Conservation (phyloP, 805 yeast genomes). For the Yarrowia yakushimensis region DNA sequence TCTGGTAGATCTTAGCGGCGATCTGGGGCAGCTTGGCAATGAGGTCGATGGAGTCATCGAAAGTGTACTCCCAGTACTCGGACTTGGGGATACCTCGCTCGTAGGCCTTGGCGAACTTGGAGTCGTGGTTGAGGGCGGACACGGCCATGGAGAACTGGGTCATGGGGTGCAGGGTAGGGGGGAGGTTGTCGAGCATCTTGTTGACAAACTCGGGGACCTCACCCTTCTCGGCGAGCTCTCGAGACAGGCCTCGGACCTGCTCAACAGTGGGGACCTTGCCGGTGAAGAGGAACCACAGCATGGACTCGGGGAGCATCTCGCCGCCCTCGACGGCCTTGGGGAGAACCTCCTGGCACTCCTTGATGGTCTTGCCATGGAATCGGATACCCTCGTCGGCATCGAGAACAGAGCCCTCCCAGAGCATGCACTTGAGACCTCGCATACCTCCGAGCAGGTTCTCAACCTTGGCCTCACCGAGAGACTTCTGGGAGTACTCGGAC, state of each 20-base stretch:
- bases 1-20: conserved; percentile 80
- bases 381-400: conserved; percentile 75
- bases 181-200: conserved; percentile 68
- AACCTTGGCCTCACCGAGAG: conserved; percentile 47
- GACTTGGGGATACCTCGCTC: conserved; percentile 78
- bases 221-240: conserved; percentile 75
- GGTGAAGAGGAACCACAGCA: conserved; percentile 77
- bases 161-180: conserved; percentile 80
- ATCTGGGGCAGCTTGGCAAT: conserved; percentile 78
- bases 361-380: conserved; percentile 73
- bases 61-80: conserved; percentile 79
- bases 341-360: conserved; percentile 62
- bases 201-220: conserved; percentile 74
- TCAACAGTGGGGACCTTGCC: conserved; percentile 76
- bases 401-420: conserved; percentile 77
- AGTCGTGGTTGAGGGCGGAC: conserved; percentile 76
- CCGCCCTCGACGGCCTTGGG: conserved; percentile 56
- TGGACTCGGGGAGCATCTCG: conserved; percentile 68
- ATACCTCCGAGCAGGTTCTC: conserved; percentile 61
- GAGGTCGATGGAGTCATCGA: conserved; percentile 74
- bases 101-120: conserved; percentile 79
- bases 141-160: conserved; percentile 84
- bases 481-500: conserved; percentile 38
- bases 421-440: conserved; percentile 71
- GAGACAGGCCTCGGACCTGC: conserved; percentile 67